Base-by-base conservation (phyloP, 805 yeast genomes). In the Cephaloascus albidus region DNA sequence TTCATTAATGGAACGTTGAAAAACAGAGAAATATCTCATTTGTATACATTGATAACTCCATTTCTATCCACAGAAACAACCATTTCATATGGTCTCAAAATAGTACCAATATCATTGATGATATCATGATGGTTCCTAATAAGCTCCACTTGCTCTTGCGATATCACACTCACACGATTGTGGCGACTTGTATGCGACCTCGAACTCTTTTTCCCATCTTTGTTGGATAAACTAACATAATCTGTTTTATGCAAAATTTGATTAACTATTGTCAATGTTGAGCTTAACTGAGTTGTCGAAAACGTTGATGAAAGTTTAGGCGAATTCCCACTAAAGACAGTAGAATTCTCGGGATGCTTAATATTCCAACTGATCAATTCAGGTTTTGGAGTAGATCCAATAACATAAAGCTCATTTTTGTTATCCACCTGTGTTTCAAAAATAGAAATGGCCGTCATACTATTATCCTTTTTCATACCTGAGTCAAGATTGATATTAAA, bases 41-140 rank as follows among this genome's bases (percentile, higher is more conserved):
- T 70, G 53, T 74, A 82, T 2, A 84, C 72, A 51, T 77, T 76
- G 26, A 85, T 63, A 2, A 61, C 63, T 0, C 95, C 95, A 33
- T 75, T 68, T 40, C 86, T 60, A 47, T 85, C 94, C 2, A 63
- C 86, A 2, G 83, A 67, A 3, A 85, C 59, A 2, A 84, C 53
- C 76, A 84, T 70, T 33, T 72, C 75, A 42, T 69, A 72, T 0
- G 86, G 86, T 8, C 55, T 51, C 14, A 60, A 45, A 14, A 77
- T 53, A 15, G 72, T 49, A 0, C 66, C 68, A 3, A 80, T 57
- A 32, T 63, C 80, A 2, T 66, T 65, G 30, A 82, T 67, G 2
- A 61, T 47, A 40, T 80, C 85, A 31, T 63, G 68, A 42, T 76
- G 82, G 34, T 61, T 63, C 37, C 63, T 60, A 36, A 68, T 59